A percentile compares a stretch with the other conserved stretches of the same genome.
Evolutionary conservation across 331 rosid genomes (phyloP).

Genomic region (Stylosanthes scabra): DNA sequence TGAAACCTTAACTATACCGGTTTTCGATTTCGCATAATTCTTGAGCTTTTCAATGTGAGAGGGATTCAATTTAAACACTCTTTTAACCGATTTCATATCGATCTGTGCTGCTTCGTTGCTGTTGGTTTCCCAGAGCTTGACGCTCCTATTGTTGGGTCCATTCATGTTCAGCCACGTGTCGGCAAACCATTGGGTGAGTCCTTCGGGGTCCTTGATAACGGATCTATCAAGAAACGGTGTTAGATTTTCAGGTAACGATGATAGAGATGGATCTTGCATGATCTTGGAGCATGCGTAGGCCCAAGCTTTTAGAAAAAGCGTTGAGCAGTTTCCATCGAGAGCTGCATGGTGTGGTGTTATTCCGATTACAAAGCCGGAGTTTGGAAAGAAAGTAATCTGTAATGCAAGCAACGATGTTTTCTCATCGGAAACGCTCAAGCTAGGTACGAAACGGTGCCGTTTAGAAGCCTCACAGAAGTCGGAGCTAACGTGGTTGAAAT

Average conservation of each 20-base stretch:
- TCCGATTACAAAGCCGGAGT: slow-evolving; percentile 44
- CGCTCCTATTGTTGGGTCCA: slow-evolving; percentile 37
- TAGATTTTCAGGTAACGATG: slow-evolving; percentile 1
- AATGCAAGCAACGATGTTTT: slow-evolving; percentile 40
- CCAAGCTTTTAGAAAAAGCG: slow-evolving; percentile 51
- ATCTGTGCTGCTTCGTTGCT: background rate
- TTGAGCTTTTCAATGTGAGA: slow-evolving; percentile 21
- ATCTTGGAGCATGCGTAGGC: slow-evolving; percentile 40
- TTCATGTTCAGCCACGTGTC: background rate
- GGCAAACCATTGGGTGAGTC: slow-evolving; percentile 7
- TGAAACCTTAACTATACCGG: slow-evolving; percentile 14
- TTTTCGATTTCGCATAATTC: background rate
- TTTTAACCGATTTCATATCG: background rate
- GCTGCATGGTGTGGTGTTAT: slow-evolving; percentile 48
- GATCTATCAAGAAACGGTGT: slow-evolving; percentile 43
- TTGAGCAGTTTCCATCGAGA: slow-evolving; percentile 42
- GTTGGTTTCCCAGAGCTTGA: slow-evolving; percentile 19
- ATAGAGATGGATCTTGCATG: background rate
- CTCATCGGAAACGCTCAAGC: slow-evolving; percentile 24
- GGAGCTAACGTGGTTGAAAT: slow-evolving; percentile 32
- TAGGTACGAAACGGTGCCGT: slow-evolving; percentile 35
- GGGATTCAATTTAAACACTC: slow-evolving; percentile 32
- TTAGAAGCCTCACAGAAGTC: slow-evolving; percentile 28
- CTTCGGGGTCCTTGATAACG: slow-evolving; percentile 28
- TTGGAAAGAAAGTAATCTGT: slow-evolving; percentile 50